phyloP scores from a whole-genome alignment of 2,329 filamentous ascomycete genomes.

The Cladosporium sp. region DNA sequence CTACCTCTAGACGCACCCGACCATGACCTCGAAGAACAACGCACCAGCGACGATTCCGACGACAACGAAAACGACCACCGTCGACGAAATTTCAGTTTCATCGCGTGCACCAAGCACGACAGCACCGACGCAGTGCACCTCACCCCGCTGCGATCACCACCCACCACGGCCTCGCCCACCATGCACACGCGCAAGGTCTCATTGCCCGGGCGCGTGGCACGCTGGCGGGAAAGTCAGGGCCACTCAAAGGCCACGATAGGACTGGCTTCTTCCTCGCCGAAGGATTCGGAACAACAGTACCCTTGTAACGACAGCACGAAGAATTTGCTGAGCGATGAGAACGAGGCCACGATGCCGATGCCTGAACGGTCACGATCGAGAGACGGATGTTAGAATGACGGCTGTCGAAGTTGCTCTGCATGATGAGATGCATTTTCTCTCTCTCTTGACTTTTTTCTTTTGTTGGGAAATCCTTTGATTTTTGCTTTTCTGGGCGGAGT shows the following conservation, averaged over 20 bases:
- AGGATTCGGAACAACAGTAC: background rate
- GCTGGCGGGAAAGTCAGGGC: constrained; percentile 8
- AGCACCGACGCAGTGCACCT: constrained; percentile 8
- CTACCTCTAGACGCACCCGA: background rate
- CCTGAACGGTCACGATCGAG: constrained; percentile 5
- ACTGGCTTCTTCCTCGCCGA: background rate
- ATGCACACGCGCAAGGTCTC: constrained; percentile 9
- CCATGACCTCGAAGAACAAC: constrained; percentile 2
- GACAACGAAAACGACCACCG: background rate
- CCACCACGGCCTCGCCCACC: background rate
- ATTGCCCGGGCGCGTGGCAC: constrained; percentile 2
- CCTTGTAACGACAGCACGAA: constrained; percentile 8
- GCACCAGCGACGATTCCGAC: background rate
- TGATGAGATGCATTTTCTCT: background rate
- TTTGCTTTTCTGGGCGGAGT: background rate
- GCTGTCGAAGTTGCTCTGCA: background rate
- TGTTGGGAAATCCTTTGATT: background rate
- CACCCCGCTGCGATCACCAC: constrained; percentile 1
- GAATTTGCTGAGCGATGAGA: constrained; percentile 8
- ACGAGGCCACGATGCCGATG: constrained; percentile 1
- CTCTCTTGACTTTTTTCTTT: background rate
- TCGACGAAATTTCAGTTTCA: background rate
- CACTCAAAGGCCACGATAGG: background rate
- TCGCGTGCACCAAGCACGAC: constrained; percentile 3
- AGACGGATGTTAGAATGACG: constrained; percentile 7